phyloP scores from a whole-genome alignment of 306 rosid genomes.

The Alnus glutinosa region DNA sequence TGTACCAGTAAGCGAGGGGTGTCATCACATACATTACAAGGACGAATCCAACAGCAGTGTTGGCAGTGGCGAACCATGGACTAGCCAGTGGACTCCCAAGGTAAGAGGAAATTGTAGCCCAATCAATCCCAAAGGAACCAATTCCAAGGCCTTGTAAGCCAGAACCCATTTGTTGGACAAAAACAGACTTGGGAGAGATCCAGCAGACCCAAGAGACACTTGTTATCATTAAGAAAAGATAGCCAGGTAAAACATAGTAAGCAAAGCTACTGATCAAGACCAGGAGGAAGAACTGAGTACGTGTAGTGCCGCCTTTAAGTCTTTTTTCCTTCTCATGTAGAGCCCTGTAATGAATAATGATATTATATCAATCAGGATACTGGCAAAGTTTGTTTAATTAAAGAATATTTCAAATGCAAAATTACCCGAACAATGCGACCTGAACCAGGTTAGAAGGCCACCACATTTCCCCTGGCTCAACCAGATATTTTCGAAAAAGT shows the following conservation, averaged over 20 bases:
- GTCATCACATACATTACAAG: constrained; percentile 71
- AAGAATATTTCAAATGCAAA: neutral
- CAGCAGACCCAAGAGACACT: constrained; percentile 79
- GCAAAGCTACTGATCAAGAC: constrained; percentile 50
- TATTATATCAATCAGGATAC: neutral
- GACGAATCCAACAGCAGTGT: constrained; percentile 54
- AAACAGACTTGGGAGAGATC: constrained; percentile 59
- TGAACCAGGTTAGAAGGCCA: constrained; percentile 83
- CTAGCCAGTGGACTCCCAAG: constrained; percentile 80
- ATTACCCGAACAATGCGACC: constrained; percentile 70
- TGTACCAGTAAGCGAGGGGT: constrained; percentile 53
- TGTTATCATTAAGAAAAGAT: constrained; percentile 52
- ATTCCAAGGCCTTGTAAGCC: constrained; percentile 77
- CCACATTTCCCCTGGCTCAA: constrained; percentile 89
- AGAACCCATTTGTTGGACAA: constrained; percentile 75
- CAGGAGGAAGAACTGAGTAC: constrained; percentile 63
- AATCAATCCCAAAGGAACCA: constrained; percentile 64
- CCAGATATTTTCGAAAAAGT: constrained; percentile 59
- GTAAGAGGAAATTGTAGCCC: constrained; percentile 71
- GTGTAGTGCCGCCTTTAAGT: constrained; percentile 48
- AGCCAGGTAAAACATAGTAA: constrained; percentile 72
- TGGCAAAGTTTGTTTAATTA: neutral
- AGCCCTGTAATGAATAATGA: constrained; percentile 50
- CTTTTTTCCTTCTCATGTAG: constrained; percentile 68
- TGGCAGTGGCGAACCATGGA: constrained; percentile 81